phyloP scores from a whole-genome alignment of 2,329 filamentous ascomycete species.

The Fusarium devonianum region DNA sequence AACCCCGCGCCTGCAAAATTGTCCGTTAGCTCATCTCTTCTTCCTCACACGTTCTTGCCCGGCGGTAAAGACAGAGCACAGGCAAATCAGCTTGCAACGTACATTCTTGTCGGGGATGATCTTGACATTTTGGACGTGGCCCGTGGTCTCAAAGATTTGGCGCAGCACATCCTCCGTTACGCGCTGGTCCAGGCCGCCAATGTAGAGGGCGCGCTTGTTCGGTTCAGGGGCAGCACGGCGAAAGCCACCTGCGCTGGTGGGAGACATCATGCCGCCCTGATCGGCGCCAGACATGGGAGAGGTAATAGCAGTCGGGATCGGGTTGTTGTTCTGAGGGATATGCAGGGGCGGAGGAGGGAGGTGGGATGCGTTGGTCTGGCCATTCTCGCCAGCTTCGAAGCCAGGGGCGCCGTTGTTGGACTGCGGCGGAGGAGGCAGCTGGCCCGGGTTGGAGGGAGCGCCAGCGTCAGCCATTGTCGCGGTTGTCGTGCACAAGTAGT shows the following conservation, averaged over 20 bases:
- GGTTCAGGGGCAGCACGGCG: constrained; percentile 95
- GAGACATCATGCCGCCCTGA: constrained; percentile 77
- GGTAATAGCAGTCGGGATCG: constrained; percentile 90
- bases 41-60: neutral
- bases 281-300: constrained; percentile 80
- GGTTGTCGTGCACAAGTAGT: constrained; percentile 26
- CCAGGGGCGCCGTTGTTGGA: constrained; percentile 74
- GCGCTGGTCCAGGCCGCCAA: constrained; percentile 91
- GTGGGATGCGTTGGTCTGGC: constrained; percentile 73
- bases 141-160: constrained; percentile 98
- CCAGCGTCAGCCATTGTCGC: constrained; percentile 79
- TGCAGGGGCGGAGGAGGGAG: constrained; percentile 92
- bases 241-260: constrained; percentile 80
- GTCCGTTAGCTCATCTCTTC: constrained; percentile 37
- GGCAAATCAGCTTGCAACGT: constrained; percentile 53
- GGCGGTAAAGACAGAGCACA: neutral
- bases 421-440: constrained; percentile 75
- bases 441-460: constrained; percentile 65
- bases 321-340: constrained; percentile 96
- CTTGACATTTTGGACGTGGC: constrained; percentile 98
- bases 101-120: constrained; percentile 99
- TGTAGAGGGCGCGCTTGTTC: constrained; percentile 97
- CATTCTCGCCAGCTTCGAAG: constrained; percentile 76
- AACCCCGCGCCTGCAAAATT: constrained; percentile 81
- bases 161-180: constrained; percentile 96